Conservation (phyloP, 2,329 filamentous ascomycete species). For the Podosphaera leucotricha region DNA sequence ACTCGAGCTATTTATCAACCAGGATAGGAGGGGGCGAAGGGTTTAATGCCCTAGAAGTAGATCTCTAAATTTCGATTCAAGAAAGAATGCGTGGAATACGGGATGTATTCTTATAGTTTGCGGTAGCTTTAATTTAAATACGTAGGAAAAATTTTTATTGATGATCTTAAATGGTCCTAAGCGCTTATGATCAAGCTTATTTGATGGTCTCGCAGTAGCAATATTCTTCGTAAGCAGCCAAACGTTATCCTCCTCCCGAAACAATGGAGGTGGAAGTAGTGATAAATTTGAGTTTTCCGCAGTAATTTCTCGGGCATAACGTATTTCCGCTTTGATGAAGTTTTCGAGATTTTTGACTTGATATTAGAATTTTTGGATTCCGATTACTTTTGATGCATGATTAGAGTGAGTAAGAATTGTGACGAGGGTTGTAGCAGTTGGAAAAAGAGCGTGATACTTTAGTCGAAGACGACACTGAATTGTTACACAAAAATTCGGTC, state of each 20-base stretch:
- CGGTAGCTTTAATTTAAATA: conserved; percentile 1
- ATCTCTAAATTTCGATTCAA: not conserved
- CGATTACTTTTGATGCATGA: too few species aligned
- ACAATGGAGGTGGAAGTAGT: not conserved
- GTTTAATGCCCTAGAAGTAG: not conserved
- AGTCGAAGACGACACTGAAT: not conserved
- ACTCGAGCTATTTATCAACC: not conserved
- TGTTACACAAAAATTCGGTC: too few species aligned
- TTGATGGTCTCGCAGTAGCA: not conserved
- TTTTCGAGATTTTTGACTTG: too few species aligned
- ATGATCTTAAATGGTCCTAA: conserved; percentile 2
- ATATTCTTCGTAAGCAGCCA: not conserved
- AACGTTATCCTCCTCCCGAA: not conserved
- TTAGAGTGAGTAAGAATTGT: too few species aligned
- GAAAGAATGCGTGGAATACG: conserved; percentile 2
- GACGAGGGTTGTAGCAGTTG: not conserved
- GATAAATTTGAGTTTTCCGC: too few species aligned
- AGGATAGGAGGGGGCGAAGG: not conserved
- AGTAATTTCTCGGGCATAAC: too few species aligned
- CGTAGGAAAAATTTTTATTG: not conserved
- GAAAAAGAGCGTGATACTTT: not conserved
- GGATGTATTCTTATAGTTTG: conserved; percentile 1
- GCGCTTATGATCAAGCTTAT: conserved; percentile 2
- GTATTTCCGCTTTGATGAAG: too few species aligned
- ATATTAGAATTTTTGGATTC: too few species aligned